phyloP scores from a whole-genome alignment of 805 yeast species.

The Cyberlindnera sargentensis region DNA sequence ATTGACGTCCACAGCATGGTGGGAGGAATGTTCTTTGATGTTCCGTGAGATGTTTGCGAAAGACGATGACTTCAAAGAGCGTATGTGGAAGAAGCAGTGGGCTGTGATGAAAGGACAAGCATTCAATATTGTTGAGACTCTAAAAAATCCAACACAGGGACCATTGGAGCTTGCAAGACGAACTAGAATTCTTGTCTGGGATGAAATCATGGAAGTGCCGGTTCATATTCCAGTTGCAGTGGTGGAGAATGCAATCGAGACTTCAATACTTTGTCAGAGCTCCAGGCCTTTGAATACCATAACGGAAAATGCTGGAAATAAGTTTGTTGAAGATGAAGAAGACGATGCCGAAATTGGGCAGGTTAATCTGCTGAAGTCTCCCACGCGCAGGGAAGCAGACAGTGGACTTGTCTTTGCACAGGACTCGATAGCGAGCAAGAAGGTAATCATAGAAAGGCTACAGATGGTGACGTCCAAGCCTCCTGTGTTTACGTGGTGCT shows the following conservation, averaged over 20 bases:
- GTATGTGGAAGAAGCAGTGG: slow-evolving; percentile 63
- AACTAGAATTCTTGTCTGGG: slow-evolving; percentile 50
- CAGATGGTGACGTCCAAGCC: slow-evolving; percentile 48
- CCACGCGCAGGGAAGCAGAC: not conserved
- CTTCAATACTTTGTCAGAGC: slow-evolving; percentile 9
- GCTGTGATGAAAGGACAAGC: slow-evolving; percentile 75
- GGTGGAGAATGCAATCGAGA: slow-evolving; percentile 38
- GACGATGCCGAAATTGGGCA: no score
- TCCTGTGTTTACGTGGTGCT: slow-evolving; percentile 68
- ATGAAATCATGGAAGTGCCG: slow-evolving; percentile 56
- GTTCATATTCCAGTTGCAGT: slow-evolving; percentile 29
- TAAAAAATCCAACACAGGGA: slow-evolving; percentile 51
- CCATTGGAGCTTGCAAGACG: slow-evolving; percentile 61
- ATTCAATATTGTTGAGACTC: slow-evolving; percentile 62
- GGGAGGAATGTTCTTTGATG: slow-evolving; percentile 51
- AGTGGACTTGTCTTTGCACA: slow-evolving; percentile 8
- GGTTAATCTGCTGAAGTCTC: no score
- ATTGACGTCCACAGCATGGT: slow-evolving; percentile 57
- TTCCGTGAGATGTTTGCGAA: slow-evolving; percentile 43
- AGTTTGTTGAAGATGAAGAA: not conserved
- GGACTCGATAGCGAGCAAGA: slow-evolving; percentile 25
- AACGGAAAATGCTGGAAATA: slow-evolving; percentile 1
- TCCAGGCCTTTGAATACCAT: slow-evolving; percentile 1
- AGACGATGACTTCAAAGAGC: slow-evolving; percentile 55
- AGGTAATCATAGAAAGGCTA: slow-evolving; percentile 53